Conservation (phyloP, 2,329 filamentous ascomycete genomes). For the Hirsutella thompsonii region DNA sequence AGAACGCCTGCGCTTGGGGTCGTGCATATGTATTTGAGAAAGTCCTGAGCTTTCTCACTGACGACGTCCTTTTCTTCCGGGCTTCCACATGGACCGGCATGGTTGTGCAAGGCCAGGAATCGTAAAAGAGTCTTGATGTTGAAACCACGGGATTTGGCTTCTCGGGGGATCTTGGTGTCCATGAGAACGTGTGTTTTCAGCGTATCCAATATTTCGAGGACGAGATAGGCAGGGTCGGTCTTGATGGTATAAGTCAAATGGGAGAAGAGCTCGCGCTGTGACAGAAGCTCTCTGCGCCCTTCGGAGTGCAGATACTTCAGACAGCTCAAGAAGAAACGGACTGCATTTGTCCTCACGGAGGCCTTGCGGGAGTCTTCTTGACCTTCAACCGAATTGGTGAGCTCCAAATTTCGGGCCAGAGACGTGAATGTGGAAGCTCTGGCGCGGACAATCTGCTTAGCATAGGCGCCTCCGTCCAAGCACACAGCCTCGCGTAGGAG, state of each 20-base stretch:
- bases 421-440: conserved; percentile 70
- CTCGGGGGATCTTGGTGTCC: conserved; percentile 60
- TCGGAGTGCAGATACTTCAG: conserved; percentile 66
- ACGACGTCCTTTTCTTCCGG: conserved; percentile 36
- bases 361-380: conserved; percentile 56
- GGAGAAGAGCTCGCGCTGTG: conserved; percentile 67
- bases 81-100: conserved; percentile 32
- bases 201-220: conserved; percentile 60
- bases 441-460: conserved; percentile 63
- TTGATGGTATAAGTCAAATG: conserved; percentile 69
- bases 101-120: conserved; percentile 59
- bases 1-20: conserved; percentile 60
- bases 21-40: conserved; percentile 66
- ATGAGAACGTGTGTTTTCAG: conserved; percentile 60
- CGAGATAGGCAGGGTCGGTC: conserved; percentile 63
- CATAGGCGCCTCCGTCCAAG: conserved; percentile 74
- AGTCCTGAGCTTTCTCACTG: conserved; percentile 57
- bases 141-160: conserved; percentile 63
- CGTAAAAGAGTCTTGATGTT: conserved; percentile 61
- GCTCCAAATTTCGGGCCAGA: conserved; percentile 66
- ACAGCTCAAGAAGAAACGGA: conserved; percentile 68
- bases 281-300: conserved; percentile 69
- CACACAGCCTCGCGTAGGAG: conserved; percentile 74
- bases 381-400: conserved; percentile 44
- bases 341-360: conserved; percentile 70